Evolutionary conservation across 139 green algal species (phyloP), one percentile per base, ranked within the genome.

Genomic region (Haematococcus sp.): DNA sequence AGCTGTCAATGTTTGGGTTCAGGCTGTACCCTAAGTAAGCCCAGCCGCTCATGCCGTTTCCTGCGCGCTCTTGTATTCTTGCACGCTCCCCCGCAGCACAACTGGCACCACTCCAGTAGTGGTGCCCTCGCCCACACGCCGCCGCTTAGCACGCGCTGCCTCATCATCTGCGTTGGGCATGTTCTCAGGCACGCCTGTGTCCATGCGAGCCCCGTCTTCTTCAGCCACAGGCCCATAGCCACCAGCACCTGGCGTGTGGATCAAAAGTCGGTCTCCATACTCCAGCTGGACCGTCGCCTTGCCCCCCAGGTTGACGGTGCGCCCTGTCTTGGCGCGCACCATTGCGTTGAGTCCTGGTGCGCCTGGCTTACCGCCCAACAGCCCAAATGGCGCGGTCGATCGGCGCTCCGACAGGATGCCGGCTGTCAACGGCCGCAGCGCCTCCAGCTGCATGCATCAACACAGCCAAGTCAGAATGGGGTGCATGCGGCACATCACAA

Each of bases 391-490:
- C 49, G 68, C 73, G 35, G 63, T 71, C 28, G 58, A 34, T 2
- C 94, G 84, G 11, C 94, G 82, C 88, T 98, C 94, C 0, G 88
- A 94, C 34, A 98, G 81, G 65, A 98, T 95, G 74, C 83, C 89
- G 2, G 81, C 93, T 5, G 84, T 93, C 58, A 98, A 76, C 1
- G 88, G 89, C 19, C 88, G 77, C 64, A 97, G 79, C 46, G 97
- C 97, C 79, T 98, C 90, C 3, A 98, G 63, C 87, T 94, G 85
- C 9, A 9, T 68, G 15, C 11, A 20, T 27, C 32, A 49, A 68
- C 19, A 25, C 56, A 40, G 58, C 28, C 43, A 7, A 44, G 58
- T 32, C 58, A 66, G 54, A 25, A 31, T 25, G 17, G 22, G 54
- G 16, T 61, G 54, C n/a, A n/a, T 49, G 40, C 7, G 40, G 40